Evolutionary conservation across 306 rosid species (phyloP), one percentile per base, ranked within the genome.

Genomic region (Canavalia gladiata): DNA sequence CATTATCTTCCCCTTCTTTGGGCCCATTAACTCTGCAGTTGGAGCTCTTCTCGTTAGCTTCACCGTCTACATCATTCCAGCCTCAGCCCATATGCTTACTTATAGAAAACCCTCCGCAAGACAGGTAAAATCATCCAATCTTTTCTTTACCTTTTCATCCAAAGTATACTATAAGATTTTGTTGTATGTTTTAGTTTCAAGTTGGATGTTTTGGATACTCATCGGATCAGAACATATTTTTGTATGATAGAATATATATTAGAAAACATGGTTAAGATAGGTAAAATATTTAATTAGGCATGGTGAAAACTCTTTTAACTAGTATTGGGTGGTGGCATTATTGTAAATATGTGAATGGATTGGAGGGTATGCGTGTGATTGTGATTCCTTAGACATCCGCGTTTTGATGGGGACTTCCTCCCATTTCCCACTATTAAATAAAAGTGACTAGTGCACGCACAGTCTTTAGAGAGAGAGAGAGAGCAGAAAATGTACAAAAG

Each of bases 31-130:
- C 80, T 95, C 99, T 0, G 94, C 98, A 0, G 99, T 95, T 57
- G 99, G 99, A 1, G 99, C 99, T 81, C 91, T 95, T 0, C 81
- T 95, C 10, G 99, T 95, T 80, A 95, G 97, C 88, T 95, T 95
- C 92, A 95, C 99, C 0, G 99, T 95, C 80, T 95, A 95, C 84
- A 85, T 95, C 88, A 89, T 95, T 83, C 99, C 99, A 5, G 29
- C 98, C 25, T 1, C 76, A 3, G 99, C 97, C 5, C 98, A 95
- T 68, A 95, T 95, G 93, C 94, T 95, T 78, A 95, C 99, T 31
- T 95, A 89, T 73, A 76, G 99, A 77, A 93, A 86, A 58, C 84
- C 99, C 79, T 84, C 98, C 0, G 94, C 98, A 0, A 81, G 98
- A 86, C 98, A 89, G 98, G 99, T 94, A 69, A 85, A 77, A 47